Conservation (phyloP, 768 basidiomycete genomes). For the Terana coerulea region DNA sequence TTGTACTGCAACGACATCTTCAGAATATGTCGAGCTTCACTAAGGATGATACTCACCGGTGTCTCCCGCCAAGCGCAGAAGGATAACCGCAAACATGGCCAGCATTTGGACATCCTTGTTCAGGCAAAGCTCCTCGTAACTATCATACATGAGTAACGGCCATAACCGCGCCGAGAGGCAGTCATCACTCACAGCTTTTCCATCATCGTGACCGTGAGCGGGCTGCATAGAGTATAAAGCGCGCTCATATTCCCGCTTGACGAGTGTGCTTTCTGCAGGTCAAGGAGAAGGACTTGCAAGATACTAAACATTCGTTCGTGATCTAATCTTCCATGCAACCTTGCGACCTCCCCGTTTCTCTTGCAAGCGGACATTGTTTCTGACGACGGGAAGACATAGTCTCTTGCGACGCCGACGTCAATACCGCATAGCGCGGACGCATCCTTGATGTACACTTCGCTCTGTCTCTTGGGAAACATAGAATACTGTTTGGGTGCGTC, state of each 20-base stretch:
- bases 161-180: not conserved
- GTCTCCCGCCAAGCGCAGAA: conserved; percentile 35
- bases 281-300: conserved; percentile 45
- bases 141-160: conserved; percentile 18
- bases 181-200: conserved; percentile 24
- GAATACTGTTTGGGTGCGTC: conserved; percentile 40
- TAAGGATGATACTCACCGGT: not conserved
- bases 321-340: conserved; percentile 54
- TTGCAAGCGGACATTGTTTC: conserved; percentile 48
- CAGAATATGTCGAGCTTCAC: not conserved
- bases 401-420: conserved; percentile 56
- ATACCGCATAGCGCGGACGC: conserved; percentile 45
- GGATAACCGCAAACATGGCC: conserved; percentile 68
- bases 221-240: conserved; percentile 6
- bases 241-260: not conserved
- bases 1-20: not conserved
- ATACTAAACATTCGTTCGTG: conserved; percentile 68
- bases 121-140: conserved; percentile 39
- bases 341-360: conserved; percentile 59
- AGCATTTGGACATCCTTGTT: conserved; percentile 77
- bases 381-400: conserved; percentile 48
- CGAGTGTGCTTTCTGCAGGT: not conserved
- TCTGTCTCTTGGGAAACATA: conserved; percentile 43
- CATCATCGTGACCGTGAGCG: conserved; percentile 21
- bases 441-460: conserved; percentile 55